Evolutionary conservation across 148 eudicot species (phyloP), one percentile per base, ranked within the genome.

Genomic region (Beta vulgaris): DNA sequence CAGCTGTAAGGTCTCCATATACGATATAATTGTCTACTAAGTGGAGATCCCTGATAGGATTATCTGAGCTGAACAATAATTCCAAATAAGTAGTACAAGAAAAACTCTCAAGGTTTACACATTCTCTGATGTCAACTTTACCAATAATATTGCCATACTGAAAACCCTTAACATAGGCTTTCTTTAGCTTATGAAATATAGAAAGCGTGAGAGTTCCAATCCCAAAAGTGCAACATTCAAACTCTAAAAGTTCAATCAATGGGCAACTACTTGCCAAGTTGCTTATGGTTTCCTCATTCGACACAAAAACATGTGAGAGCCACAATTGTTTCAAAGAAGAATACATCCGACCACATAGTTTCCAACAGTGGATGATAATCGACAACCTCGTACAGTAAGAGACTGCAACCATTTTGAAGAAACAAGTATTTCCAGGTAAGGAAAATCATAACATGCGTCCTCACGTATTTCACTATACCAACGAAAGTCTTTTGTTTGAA

Each of bases 1-100:
- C 39, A 35, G 63, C 32, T 14, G 75, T 58, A 42, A 72, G 51
- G 54, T 73, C 68, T 29, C 43, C 21, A 42, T 43, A 59, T n/a
- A 42, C 40, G 53, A 3, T 0, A 29, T 53, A 10, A 55, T 36
- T 42, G 19, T 28, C 63, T 6, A 0, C 15, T 44, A 59, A 42
- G 76, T 18, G 9, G 37, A 73, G 54, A 25, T 73, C 54, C 48
- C 68, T 73, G 35, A 73, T 73, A 28, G 28, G 36, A 42, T 36
- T 40, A 43, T 10, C 36, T 28, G 67, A 18, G 57, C 68, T 60
- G 10, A 59, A 18, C 18, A 11, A 3, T 43, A n/a, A 39, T 18
- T 26, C 35, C 0, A 34, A 6, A 9, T 15, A 4, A 7, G 6
- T 2, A 21, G 25, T 13, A 40, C 65, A 57, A 37, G 39, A 39